Evolutionary conservation across 495 filamentous ascomycete species (phyloP), one percentile per base, ranked within the genome.

Genomic region (Penicillium lagena): DNA sequence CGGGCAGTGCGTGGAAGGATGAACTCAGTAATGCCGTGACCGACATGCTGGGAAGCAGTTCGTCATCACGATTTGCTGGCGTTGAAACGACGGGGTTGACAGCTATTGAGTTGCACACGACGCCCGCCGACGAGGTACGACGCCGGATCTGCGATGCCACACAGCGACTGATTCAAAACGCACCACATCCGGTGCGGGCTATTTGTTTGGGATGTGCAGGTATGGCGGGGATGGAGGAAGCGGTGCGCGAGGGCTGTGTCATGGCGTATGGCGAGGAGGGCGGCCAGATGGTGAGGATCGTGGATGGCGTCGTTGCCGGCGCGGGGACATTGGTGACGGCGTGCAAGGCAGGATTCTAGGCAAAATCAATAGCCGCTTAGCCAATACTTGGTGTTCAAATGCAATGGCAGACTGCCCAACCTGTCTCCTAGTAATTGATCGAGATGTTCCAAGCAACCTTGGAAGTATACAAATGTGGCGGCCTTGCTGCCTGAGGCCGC

Each of bases 201-300:
- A 81, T 90, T 0, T 76, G 76, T 27, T 77, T 85, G 47, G 80
- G 87, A 45, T 95, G 90, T 68, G 91, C 90, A 34, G 91, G 93
- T 5, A 95, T 96, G 93, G 83, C 80, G 15, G 93, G 91, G 10
- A 77, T 97, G 70, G 86, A 91, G 43, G 75, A 82, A 44, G 83
- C 86, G 39, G 88, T 96, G 36, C 73, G 84, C 40, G 76, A 77
- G 32, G 84, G 82, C 2, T 85, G 85, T 35, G 58, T 77, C 27
- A 76, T 82, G 43, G 72, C 73, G 13, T 79, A 82, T 48, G 87
- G 86, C 11, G 65, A 75, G 35, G 62, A 72, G 11, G 68, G 75
- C 38, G 88, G 85, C 0, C 59, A 51, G 37, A 59, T 68, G 17
- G 75, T 95, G 4, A 75, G 73, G 56, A 81, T 96, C 50, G 75